These are phyloP conservation scores for Ceratocystis diversiconidia DNA, from an alignment of 2,329 filamentous ascomycete species.

Conservation along the genomic window DNA sequence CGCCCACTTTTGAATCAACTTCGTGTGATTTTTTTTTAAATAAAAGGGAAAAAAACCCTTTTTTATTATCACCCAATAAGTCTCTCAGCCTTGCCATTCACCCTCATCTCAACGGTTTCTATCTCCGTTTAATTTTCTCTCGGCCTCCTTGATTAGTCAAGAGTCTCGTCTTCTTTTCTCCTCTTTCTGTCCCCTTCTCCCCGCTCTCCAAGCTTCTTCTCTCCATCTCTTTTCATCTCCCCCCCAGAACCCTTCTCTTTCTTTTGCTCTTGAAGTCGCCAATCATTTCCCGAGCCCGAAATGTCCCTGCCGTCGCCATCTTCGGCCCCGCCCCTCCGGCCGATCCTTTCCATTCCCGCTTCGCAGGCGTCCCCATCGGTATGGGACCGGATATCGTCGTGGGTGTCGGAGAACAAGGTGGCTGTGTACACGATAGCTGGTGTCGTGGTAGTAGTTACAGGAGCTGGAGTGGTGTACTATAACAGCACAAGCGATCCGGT, in stretches of 20 bases:
- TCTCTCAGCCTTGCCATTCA: neutral
- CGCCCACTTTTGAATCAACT: neutral
- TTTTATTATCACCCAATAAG: neutral
- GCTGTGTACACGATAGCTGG: slow-evolving; percentile 93
- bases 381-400: slow-evolving; percentile 80
- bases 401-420: slow-evolving; percentile 92
- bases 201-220: neutral
- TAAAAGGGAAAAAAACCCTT: neutral
- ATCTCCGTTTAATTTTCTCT: neutral
- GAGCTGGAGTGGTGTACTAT: slow-evolving; percentile 88
- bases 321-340: slow-evolving; percentile 13
- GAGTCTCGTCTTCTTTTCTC: too few species aligned
- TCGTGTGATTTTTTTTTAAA: slow-evolving; percentile 2
- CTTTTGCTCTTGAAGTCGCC: neutral
- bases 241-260: neutral
- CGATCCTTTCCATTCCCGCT: slow-evolving; percentile 17
- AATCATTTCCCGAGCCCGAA: neutral
- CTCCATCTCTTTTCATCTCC: neutral
- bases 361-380: slow-evolving; percentile 34
- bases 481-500: slow-evolving; percentile 46
- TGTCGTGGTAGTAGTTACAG: slow-evolving; percentile 79
- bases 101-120: neutral
- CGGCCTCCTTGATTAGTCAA: neutral
- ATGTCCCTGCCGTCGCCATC: slow-evolving; percentile 18
- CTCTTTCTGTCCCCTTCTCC: neutral